Evolutionary conservation across 2,329 filamentous ascomycete genomes (phyloP).

Genomic region (Escovopsis sp.): DNA sequence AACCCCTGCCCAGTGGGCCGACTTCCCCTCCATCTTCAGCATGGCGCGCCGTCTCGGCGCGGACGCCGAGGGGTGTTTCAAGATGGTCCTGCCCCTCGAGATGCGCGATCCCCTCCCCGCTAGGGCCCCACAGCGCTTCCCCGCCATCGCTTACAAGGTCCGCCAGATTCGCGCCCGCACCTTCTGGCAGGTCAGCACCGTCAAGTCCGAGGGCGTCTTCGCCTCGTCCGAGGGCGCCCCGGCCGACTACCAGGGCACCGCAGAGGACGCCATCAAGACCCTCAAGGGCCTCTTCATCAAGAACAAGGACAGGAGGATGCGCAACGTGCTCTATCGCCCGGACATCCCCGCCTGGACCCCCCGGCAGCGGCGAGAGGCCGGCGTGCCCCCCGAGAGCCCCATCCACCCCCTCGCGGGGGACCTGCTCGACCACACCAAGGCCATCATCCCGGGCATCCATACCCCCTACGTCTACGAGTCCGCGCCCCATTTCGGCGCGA

Average conservation of each 20-base stretch:
- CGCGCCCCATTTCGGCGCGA: conserved; percentile 23
- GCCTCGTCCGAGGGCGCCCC: conserved; percentile 9
- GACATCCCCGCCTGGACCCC: conserved; percentile 25
- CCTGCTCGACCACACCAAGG: conserved; percentile 21
- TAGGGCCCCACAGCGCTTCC: conserved; percentile 15
- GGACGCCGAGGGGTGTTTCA: conserved; percentile 23
- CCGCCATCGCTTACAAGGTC: conserved; percentile 23
- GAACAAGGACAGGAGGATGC: conserved; percentile 21
- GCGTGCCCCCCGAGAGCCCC: conserved; percentile 22
- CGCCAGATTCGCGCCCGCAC: conserved; percentile 20
- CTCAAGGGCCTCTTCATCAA: conserved; percentile 22
- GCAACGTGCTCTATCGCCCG: conserved; percentile 22
- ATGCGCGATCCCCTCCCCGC: conserved; percentile 18
- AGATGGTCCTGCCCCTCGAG: conserved; percentile 19
- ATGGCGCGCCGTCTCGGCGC: conserved; percentile 18
- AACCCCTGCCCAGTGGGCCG: conserved; percentile 20
- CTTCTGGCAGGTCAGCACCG: conserved; percentile 23
- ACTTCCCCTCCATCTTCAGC: conserved; percentile 22
- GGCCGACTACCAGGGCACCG: conserved; percentile 11
- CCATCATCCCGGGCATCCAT: conserved; percentile 25
- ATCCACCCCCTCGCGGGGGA: conserved; percentile 24
- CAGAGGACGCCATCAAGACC: conserved; percentile 17
- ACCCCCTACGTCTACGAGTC: conserved; percentile 28
- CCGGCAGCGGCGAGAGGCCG: conserved; percentile 19
- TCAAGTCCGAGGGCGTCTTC: conserved; percentile 19